phyloP scores from a whole-genome alignment of 768 basidiomycete genomes.

The Xerocomellus amylosporus region DNA sequence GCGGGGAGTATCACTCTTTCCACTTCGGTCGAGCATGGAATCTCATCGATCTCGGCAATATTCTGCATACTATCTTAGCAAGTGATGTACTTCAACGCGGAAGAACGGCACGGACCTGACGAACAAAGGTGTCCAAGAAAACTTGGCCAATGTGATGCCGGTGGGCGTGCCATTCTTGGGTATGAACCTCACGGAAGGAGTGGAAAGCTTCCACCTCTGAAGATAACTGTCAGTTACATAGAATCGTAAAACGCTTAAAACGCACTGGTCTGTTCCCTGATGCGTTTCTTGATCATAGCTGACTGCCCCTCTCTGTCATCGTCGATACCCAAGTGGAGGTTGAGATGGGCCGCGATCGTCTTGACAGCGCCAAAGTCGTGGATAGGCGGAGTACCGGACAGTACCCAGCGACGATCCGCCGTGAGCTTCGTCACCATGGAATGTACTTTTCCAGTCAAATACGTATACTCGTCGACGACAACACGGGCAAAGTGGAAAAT shows the following conservation, averaged over 20 bases:
- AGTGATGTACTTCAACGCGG: neutral
- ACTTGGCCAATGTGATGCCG: conserved; percentile 78
- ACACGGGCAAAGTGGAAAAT: conserved; percentile 90
- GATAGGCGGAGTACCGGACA: conserved; percentile 95
- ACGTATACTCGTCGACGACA: conserved; percentile 94
- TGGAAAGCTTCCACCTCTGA: conserved; percentile 90
- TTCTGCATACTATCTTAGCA: conserved; percentile 50
- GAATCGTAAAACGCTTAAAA: conserved; percentile 1
- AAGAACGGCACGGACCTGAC: conserved; percentile 56
- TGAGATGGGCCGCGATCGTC: conserved; percentile 84
- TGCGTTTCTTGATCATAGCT: conserved; percentile 73
- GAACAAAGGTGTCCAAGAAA: conserved; percentile 79
- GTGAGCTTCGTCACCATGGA: conserved; percentile 73
- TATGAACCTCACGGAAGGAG: conserved; percentile 93
- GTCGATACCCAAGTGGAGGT: conserved; percentile 88
- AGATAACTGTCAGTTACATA: conserved; percentile 16
- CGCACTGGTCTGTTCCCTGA: conserved; percentile 79
- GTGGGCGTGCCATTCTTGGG: conserved; percentile 87
- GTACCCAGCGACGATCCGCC: conserved; percentile 84
- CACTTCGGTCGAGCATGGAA: conserved; percentile 67
- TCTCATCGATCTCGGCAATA: conserved; percentile 95
- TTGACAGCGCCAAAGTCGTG: conserved; percentile 89
- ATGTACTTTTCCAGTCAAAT: conserved; percentile 77
- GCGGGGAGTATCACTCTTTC: conserved; percentile 76
- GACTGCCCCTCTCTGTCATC: conserved; percentile 83